These are phyloP conservation scores for Secale cereale DNA, from an alignment of 176 grass and related monocot species.

Conservation along the genomic window DNA sequence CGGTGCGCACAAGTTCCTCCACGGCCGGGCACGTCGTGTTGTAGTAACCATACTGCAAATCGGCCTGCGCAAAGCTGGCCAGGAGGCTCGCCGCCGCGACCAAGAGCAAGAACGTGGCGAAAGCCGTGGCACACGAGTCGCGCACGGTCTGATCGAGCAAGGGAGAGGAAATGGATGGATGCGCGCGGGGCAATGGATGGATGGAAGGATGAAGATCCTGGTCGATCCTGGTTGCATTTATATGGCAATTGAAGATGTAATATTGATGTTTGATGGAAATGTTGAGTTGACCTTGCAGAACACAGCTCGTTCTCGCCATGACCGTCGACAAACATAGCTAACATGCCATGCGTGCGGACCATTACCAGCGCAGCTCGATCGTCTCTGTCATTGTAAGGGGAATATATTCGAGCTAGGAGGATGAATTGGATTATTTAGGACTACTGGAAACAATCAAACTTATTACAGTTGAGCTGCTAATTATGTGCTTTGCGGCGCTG, in stretches of 20 bases:
- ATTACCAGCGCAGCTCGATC: neutral
- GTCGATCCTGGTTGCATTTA: neutral
- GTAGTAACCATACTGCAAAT: conserved; percentile 44
- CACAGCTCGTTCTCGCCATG: conserved; percentile 1
- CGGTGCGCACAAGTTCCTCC: conserved; percentile 31
- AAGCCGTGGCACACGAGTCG: neutral
- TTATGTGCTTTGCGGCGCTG: neutral
- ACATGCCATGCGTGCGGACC: neutral
- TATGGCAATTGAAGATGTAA: neutral
- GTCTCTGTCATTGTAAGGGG: neutral
- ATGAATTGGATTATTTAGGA: neutral
- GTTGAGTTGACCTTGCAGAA: neutral
- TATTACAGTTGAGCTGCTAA: neutral
- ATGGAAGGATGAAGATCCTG: neutral
- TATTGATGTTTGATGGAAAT: neutral
- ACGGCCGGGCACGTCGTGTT: conserved; percentile 32
- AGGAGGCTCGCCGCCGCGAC: neutral
- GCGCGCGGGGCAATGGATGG: too few species aligned
- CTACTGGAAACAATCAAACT: neutral
- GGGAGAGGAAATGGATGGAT: neutral
- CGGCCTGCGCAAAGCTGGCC: neutral
- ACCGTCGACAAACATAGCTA: neutral
- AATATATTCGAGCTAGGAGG: neutral
- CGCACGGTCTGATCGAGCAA: neutral
- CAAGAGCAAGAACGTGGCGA: neutral